Conservation (phyloP, 2,329 filamentous ascomycete genomes). For the Epichloe gansuensis region DNA sequence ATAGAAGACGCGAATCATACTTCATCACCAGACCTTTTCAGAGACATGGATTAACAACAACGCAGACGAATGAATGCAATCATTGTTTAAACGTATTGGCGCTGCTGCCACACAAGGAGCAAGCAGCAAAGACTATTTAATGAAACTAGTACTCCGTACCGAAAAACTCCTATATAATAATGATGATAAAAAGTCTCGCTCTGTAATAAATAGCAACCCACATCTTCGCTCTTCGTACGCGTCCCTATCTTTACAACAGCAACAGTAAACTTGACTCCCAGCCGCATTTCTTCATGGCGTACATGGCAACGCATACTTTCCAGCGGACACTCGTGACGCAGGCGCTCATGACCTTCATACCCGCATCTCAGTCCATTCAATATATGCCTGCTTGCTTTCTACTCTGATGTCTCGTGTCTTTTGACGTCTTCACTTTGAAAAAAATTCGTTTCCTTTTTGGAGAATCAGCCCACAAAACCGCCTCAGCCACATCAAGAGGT, state of each 20-base stretch:
- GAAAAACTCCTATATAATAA: neutral
- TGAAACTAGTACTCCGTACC: neutral
- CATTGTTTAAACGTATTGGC: neutral
- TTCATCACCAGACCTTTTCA: too few relatives aligned
- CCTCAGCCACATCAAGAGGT: neutral
- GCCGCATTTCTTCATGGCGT: neutral
- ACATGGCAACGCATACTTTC: neutral
- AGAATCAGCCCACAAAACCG: neutral
- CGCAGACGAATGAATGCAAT: neutral
- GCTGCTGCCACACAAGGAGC: neutral
- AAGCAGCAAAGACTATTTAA: too few relatives aligned
- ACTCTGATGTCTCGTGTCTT: neutral
- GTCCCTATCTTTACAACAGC: neutral
- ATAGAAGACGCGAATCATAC: too few relatives aligned
- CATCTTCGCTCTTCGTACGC: neutral
- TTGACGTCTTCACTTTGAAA: neutral
- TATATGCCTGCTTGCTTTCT: neutral
- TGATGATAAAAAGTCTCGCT: neutral
- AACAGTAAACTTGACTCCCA: neutral
- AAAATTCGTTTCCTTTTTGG: neutral
- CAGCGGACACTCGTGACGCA: neutral
- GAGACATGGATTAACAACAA: too few relatives aligned
- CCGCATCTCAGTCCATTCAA: neutral
- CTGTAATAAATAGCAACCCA: neutral
- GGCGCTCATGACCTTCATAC: conserved; percentile 1